Evolutionary conservation across 169 alveolate species (phyloP).

Genomic region (Ichthyophthirius multifiliis): DNA sequence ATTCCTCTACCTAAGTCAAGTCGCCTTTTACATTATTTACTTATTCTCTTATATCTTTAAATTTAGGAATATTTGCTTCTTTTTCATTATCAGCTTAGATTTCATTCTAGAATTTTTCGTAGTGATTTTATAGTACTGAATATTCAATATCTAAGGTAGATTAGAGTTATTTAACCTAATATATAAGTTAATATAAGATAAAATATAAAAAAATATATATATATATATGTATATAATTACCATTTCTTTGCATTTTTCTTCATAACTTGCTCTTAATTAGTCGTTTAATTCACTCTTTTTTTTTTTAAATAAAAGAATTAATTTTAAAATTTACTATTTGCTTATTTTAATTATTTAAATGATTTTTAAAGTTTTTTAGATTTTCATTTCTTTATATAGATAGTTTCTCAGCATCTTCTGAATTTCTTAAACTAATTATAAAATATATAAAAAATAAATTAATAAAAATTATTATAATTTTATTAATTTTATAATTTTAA

Average conservation of each 20-base stretch:
- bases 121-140: neutral
- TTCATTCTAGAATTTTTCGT: neutral
- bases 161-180: neutral
- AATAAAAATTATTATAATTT: neutral
- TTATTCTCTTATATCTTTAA: neutral
- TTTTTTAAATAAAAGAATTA: neutral
- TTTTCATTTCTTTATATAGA: neutral
- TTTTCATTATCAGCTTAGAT: neutral
- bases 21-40: neutral
- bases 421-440: neutral
- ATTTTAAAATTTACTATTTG: neutral
- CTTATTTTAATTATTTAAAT: neutral
- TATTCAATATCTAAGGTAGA: neutral
- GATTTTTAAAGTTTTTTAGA: neutral
- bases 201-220: neutral
- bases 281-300: neutral
- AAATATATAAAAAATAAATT: neutral
- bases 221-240: neutral
- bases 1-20: neutral
- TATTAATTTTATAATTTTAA: neutral
- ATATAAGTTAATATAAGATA: neutral
- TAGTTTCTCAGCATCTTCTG: neutral
- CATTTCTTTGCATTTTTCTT: slow-evolving; percentile 13
- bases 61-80: neutral
- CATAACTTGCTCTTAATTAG: neutral